Base-by-base conservation (phyloP, 768 basidiomycete genomes). In the Tylopilus intermedius region DNA sequence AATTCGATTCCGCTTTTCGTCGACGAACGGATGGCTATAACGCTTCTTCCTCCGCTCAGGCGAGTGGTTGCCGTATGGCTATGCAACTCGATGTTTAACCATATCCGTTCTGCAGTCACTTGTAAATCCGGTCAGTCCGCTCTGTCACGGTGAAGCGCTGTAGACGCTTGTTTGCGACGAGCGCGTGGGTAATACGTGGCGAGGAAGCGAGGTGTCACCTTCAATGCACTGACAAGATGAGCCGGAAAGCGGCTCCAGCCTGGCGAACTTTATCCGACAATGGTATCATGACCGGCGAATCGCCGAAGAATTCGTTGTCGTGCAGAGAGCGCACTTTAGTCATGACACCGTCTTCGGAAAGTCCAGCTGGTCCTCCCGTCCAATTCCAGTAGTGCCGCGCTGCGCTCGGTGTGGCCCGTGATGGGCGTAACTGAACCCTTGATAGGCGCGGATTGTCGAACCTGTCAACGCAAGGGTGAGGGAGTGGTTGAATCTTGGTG, bases 1-100 rank as follows among this genome's bases (percentile, higher is more conserved):
- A 3, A 24, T 50, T 26, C 40, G 38, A 42, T 33, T 44, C 56
- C 56, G 50, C 38, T 33, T 53, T 47, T 58, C 56, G 50, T 58
- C 57, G 57, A 54, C 11, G 39, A 26, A 13, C 56, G 56, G 56
- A 44, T 39, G 29, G 45, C 7, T 5, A 26, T 27, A 11, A 1
- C n/a, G 32, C 14, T 45, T 45, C 47, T 45, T 38, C 38, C 35
- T 39, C 47, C 30, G 47, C 21, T 39, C 38, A 1, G 38, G 18
- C 8, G 33, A 35, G 45, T 24, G 45, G 18, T 27, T 7, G 2
- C 40, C 26, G 11, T 21, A 33, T n/a, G 56, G 45, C 44, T 42
- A 27, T 46, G 24, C 8, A n/a, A 7, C 26, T 42, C 42, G 26
- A 22, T 5, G 24, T 38, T 15, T 29, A 21, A 32, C 45, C 49